Evolutionary conservation across 2,329 filamentous ascomycete genomes (phyloP).

Genomic region (Ophiocordyceps polyrhachis-furcata): DNA sequence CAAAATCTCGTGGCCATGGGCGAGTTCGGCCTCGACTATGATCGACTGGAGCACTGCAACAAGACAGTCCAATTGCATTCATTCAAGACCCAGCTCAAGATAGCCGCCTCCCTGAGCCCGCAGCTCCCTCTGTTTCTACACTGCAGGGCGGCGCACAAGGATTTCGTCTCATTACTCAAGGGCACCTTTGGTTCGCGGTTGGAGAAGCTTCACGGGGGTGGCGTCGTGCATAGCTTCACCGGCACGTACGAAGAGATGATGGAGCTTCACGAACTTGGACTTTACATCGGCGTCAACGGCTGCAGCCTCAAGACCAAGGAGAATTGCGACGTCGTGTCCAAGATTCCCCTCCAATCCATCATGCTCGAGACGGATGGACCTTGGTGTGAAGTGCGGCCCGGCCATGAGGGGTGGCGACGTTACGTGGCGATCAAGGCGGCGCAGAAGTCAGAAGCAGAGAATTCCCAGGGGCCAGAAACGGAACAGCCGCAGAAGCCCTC

Average conservation of each 20-base stretch:
- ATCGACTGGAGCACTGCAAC: constrained; percentile 67
- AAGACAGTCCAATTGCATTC: constrained; percentile 67
- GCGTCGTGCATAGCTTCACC: constrained; percentile 89
- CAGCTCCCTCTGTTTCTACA: constrained; percentile 84
- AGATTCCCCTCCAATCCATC: constrained; percentile 58
- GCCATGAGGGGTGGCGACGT: constrained; percentile 67
- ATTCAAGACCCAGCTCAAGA: constrained; percentile 64
- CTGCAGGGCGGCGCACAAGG: constrained; percentile 67
- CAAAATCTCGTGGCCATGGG: constrained; percentile 57
- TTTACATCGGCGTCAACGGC: constrained; percentile 90
- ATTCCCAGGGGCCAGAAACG: not conserved
- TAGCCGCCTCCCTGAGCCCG: constrained; percentile 50
- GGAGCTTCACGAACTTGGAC: constrained; percentile 57
- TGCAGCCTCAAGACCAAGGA: constrained; percentile 91
- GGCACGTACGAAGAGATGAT: constrained; percentile 72
- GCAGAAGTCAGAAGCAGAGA: not conserved
- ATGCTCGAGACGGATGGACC: constrained; percentile 97
- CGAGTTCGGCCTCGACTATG: constrained; percentile 93
- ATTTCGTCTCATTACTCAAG: constrained; percentile 60
- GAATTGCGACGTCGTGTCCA: constrained; percentile 69
- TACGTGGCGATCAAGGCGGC: constrained; percentile 24
- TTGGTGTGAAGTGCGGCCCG: constrained; percentile 88
- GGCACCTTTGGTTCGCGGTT: constrained; percentile 37
- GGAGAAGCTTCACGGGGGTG: constrained; percentile 50
- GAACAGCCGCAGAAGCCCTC: constrained; percentile 2